Conservation (phyloP, 2,329 filamentous ascomycete genomes). For the Aaosphaeria arxii region DNA sequence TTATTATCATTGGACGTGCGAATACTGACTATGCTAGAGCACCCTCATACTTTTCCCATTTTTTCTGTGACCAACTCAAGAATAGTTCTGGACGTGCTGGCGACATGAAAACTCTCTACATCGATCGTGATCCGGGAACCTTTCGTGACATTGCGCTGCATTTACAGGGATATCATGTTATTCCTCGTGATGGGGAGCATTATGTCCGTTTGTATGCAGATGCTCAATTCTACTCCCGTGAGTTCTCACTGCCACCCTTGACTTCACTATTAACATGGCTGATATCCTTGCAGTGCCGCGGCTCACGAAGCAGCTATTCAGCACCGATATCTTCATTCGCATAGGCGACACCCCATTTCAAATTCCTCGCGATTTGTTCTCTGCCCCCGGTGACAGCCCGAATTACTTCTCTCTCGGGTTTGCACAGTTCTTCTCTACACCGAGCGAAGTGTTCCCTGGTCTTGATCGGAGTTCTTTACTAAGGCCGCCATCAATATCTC, state of each 20-base stretch:
- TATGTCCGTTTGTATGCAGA: slow-evolving; percentile 93
- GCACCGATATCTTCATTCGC: slow-evolving; percentile 86
- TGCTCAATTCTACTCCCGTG: slow-evolving; percentile 88
- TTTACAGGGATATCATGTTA: slow-evolving; percentile 85
- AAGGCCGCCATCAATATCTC: slow-evolving; percentile 80
- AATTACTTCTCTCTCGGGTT: slow-evolving; percentile 96
- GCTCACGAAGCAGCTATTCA: slow-evolving; percentile 85
- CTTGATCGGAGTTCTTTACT: slow-evolving; percentile 75
- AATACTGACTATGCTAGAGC: slow-evolving; percentile 62
- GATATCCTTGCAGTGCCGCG: slow-evolving; percentile 64
- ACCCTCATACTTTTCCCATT: slow-evolving; percentile 93
- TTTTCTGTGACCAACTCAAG: slow-evolving; percentile 80
- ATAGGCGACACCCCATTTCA: slow-evolving; percentile 86
- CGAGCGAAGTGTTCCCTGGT: slow-evolving; percentile 79
- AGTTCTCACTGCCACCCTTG: slow-evolving; percentile 24
- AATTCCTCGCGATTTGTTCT: slow-evolving; percentile 85
- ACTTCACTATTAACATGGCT: slow-evolving; percentile 5
- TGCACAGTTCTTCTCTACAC: slow-evolving; percentile 78
- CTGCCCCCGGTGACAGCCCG: slow-evolving; percentile 80
- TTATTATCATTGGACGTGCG: slow-evolving; percentile 1
- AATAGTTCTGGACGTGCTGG: slow-evolving; percentile 58
- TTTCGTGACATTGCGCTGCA: slow-evolving; percentile 89
- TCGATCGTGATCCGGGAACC: slow-evolving; percentile 86
- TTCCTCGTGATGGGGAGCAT: slow-evolving; percentile 76
- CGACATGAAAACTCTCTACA: slow-evolving; percentile 78